Conservation (phyloP, 2,329 filamentous ascomycete genomes). For the Huntiella savannae region DNA sequence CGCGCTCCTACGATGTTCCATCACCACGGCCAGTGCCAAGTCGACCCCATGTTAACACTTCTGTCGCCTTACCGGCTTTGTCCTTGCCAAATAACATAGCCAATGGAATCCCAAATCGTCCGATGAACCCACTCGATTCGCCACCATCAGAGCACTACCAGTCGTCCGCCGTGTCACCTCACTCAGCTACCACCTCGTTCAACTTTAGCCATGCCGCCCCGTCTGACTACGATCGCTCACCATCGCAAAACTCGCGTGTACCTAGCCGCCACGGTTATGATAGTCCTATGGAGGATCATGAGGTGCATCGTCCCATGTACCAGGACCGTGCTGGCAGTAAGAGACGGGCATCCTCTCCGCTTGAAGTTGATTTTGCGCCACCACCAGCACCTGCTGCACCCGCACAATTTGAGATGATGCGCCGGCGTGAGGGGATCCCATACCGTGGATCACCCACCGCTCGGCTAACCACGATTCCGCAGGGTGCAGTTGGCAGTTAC, state of each 20-base stretch:
- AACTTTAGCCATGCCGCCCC: constrained; percentile 24
- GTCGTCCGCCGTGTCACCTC: constrained; percentile 29
- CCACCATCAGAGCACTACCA: constrained; percentile 26
- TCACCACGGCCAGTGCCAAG: constrained; percentile 17
- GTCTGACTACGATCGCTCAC: constrained; percentile 29
- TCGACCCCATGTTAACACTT: constrained; percentile 21
- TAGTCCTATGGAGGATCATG: constrained; percentile 27
- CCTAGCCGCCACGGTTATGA: constrained; percentile 23
- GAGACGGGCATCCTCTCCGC: constrained; percentile 36
- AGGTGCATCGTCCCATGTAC: constrained; percentile 22
- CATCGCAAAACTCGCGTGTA: constrained; percentile 25
- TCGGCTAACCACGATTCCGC: constrained; percentile 27
- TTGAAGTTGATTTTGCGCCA: constrained; percentile 26
- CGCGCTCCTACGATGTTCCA: constrained; percentile 2
- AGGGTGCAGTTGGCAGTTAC: constrained; percentile 25
- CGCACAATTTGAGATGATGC: constrained; percentile 25
- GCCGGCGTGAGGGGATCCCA: constrained; percentile 26
- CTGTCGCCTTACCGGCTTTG: constrained; percentile 22
- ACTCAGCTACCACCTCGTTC: constrained; percentile 24
- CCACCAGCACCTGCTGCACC: constrained; percentile 21
- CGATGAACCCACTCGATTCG: constrained; percentile 18
- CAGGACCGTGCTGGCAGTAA: constrained; percentile 35
- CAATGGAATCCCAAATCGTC: constrained; percentile 17
- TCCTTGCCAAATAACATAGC: constrained; percentile 18
- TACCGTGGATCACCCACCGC: constrained; percentile 34